Evolutionary conservation across 192 early-diverging fungal species (phyloP).

Genomic region (Borealophlyctis nickersoniae): DNA sequence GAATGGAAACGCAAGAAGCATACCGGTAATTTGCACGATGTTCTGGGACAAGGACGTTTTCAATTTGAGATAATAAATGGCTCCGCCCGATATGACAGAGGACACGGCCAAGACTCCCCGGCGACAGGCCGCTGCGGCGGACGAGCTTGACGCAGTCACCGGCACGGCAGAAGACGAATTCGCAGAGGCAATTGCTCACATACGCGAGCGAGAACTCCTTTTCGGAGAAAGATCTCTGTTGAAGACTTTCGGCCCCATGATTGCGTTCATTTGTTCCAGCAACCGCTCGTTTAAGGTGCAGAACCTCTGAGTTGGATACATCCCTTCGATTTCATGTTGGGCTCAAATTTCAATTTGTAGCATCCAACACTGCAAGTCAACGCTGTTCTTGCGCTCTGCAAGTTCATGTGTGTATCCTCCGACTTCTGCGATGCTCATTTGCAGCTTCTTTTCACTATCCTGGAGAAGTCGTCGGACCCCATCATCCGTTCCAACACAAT

Average conservation of each 20-base stretch:
- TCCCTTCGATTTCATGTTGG: slow-evolving; percentile 8
- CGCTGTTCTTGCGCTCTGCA: slow-evolving; percentile 83
- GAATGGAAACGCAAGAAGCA: slow-evolving; percentile 86
- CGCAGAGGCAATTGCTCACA: slow-evolving; percentile 76
- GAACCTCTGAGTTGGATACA: neutral
- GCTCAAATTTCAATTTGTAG: slow-evolving; percentile 35
- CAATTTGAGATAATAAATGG: no score
- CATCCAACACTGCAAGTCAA: slow-evolving; percentile 84
- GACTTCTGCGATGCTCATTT: slow-evolving; percentile 93
- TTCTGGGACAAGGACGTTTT: no score
- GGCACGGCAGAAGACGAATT: slow-evolving; percentile 96
- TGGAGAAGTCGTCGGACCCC: slow-evolving; percentile 79
- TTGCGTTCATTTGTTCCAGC: slow-evolving; percentile 76
- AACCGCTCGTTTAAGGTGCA: slow-evolving; percentile 78
- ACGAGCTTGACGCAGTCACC: slow-evolving; percentile 90
- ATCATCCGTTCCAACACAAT: slow-evolving; percentile 90
- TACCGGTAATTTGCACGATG: slow-evolving; percentile 29
- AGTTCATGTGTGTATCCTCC: slow-evolving; percentile 96
- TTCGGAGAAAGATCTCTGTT: slow-evolving; percentile 77
- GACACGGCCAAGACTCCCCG: slow-evolving; percentile 17
- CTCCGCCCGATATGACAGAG: no score
- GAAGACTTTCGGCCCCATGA: slow-evolving; percentile 73
- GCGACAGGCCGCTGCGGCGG: slow-evolving; percentile 30
- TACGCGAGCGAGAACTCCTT: slow-evolving; percentile 90
- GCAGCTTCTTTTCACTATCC: slow-evolving; percentile 83